These are phyloP conservation scores for Lactifluus echinatus DNA, from an alignment of 768 basidiomycete species.

Conservation along the genomic window DNA sequence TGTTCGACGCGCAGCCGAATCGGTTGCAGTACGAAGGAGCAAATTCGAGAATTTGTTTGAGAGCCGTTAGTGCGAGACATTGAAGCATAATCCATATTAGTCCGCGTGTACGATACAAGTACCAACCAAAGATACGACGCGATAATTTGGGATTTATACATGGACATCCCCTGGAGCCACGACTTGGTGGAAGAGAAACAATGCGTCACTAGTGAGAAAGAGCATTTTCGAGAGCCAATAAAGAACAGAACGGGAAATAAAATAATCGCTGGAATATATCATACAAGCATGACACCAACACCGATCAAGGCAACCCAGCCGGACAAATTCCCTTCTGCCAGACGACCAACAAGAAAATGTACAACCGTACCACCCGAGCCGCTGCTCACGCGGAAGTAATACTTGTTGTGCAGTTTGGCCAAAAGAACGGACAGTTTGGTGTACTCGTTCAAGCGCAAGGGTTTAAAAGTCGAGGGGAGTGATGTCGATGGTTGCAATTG, in stretches of 20 bases:
- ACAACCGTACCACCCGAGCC: background rate
- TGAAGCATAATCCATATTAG: too few species aligned
- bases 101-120: too few species aligned
- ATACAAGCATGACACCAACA: constrained; percentile 12
- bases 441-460: constrained; percentile 8
- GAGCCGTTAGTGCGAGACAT: too few species aligned
- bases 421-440: constrained; percentile 15
- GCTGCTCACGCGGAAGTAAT: constrained; percentile 4
- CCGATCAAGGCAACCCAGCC: constrained; percentile 20
- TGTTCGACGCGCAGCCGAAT: constrained; percentile 39
- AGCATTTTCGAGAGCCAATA: background rate
- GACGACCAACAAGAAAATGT: constrained; percentile 18
- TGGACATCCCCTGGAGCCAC: background rate
- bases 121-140: too few species aligned
- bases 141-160: background rate
- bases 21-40: constrained; percentile 74
- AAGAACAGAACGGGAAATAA: background rate
- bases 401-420: constrained; percentile 14
- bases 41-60: constrained; percentile 77
- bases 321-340: constrained; percentile 10
- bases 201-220: background rate
- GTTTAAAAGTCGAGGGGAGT: constrained; percentile 12
- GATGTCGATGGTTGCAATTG: constrained; percentile 14
- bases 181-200: too few species aligned
- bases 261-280: background rate